Evolutionary conservation across 2,329 filamentous ascomycete genomes (phyloP), one percentile per base, ranked within the genome.

Genomic region (Escovopsis weberi): DNA sequence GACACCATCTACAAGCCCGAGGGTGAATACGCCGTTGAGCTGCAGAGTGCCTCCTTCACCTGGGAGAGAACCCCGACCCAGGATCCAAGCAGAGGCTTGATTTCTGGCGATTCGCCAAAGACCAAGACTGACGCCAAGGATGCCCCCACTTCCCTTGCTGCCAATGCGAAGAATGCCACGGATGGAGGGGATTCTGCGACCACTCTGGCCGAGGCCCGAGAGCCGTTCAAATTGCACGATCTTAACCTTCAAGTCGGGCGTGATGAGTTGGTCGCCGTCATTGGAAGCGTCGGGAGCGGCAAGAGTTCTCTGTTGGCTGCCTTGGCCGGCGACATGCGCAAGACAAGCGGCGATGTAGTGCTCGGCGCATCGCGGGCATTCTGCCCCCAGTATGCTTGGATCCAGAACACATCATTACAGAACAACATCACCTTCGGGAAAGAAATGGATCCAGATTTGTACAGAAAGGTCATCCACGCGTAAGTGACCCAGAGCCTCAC

Each of bases 371-470:
- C 78, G 3, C 72, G 88, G 47, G 85, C 89, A 0, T 95, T 94
- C 54, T 96, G 91, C 50, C 89, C 89, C 0, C 89, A 98, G 57
- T 94, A 94, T 55, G 85, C 91, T 0, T 98, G 91, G 91, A 94
- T 98, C 39, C 89, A 96, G 57, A 96, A 96, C 55, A 73, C 86
- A 0, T 85, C 82, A 1, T 74, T 96, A 4, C 79, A 78, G 47
- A 78, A 94, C 32, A 98, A 98, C 54, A 94, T 98, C 45, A 63
- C 86, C 0, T 96, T 96, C 54, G 89, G 89, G 10, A 89, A 86
- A 51, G 74, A 78, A 0, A 75, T 82, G 63, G 71, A 94, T 41
- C 71, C 71, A 45, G 64, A 67, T 3, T 94, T 89, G 88, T 94
- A 94, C 55, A 72, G 81, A 37, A 65, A 82, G 41, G 87, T 94